These are phyloP conservation scores for Leccinum barrowsii DNA, from an alignment of 768 basidiomycete species.

Conservation along the genomic window DNA sequence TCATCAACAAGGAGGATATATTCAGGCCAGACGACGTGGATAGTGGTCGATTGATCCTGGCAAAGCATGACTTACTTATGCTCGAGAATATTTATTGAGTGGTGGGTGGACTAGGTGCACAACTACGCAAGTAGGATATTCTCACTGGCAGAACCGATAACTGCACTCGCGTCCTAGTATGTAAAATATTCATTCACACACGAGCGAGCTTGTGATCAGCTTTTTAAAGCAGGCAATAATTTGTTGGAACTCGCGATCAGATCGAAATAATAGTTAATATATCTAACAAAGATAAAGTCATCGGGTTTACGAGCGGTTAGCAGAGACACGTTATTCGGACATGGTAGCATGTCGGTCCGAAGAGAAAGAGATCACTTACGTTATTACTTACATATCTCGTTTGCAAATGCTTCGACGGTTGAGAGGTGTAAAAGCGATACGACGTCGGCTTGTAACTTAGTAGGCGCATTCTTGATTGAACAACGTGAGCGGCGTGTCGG, in stretches of 20 bases:
- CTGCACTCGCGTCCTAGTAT: too few relatives aligned
- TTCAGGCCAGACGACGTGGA: not conserved
- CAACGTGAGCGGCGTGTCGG: too few relatives aligned
- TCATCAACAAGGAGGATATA: not conserved
- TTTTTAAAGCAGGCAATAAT: conserved; percentile 79
- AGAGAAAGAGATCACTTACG: conserved; percentile 37
- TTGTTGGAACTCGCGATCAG: conserved; percentile 77
- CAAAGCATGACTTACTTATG: not conserved
- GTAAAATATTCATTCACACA: conserved; percentile 36
- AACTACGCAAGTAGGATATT: too few relatives aligned
- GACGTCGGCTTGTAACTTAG: conserved; percentile 59
- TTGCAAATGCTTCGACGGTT: conserved; percentile 53
- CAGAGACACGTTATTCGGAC: conserved; percentile 65
- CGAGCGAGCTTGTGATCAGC: conserved; percentile 59
- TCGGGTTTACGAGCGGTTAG: conserved; percentile 56
- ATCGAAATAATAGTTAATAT: conserved; percentile 85
- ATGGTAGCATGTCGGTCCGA: conserved; percentile 44
- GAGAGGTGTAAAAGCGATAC: conserved; percentile 77
- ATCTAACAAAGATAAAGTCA: conserved; percentile 43
- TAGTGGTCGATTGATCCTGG: not conserved
- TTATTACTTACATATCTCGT: conserved; percentile 45
- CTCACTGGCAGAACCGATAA: too few relatives aligned
- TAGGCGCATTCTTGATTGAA: conserved; percentile 65
- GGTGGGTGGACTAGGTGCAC: too few relatives aligned
- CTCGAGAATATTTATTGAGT: too few relatives aligned